Base-by-base conservation (phyloP, 345 rosid genomes). In the Syzygium grande region DNA sequence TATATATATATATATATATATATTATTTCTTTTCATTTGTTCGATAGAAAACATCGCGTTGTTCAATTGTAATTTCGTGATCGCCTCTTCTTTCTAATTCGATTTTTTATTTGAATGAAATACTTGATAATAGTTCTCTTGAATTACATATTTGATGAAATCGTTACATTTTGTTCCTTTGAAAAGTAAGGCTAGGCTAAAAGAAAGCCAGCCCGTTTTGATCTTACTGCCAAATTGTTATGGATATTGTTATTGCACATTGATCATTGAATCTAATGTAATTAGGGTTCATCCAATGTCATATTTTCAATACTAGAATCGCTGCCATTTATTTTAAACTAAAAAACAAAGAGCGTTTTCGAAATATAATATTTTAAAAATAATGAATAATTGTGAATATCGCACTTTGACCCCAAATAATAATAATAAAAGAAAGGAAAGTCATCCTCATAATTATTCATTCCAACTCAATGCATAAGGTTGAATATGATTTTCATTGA, bases 181-280 rank as follows among this genome's bases (percentile, higher is more conserved):
- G 52, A 58, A 58, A 58, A 58, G 29, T 58, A 58, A 58, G 1
- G 15, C 30, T 13, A 2, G 0, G 6, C 16, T 59, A 59, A 59
- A 29, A 27, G 27, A 27, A 51, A 0, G 0, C 1, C 3, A 0
- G 12, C 27, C 30, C 0, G 1, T 59, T 59, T 59, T 6, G 3
- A 59, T 27, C 27, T 11, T 27, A 43, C 46, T 43, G 7, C 46
- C 46, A 43, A 43, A 5, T 43, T 43, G 46, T 43, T 43, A 43
- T 5, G 46, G 46, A 43, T 43, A 43, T 43, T 43, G 46, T 43
- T 43, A 2, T 59, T 25, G 27, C 65, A 11, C 27, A 27, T 59
- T 59, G 0, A 27, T 59, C 15, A 11, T 59, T 2, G 0, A 59
- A 59, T 11, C 11, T 0, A 59, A 59, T 27, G 3, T 27, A 59